A percentile compares a stretch with the other conserved stretches of the same genome.
Evolutionary conservation across 2,329 filamentous ascomycete genomes (phyloP).

Genomic region (Pseudogymnoascus destructans): DNA sequence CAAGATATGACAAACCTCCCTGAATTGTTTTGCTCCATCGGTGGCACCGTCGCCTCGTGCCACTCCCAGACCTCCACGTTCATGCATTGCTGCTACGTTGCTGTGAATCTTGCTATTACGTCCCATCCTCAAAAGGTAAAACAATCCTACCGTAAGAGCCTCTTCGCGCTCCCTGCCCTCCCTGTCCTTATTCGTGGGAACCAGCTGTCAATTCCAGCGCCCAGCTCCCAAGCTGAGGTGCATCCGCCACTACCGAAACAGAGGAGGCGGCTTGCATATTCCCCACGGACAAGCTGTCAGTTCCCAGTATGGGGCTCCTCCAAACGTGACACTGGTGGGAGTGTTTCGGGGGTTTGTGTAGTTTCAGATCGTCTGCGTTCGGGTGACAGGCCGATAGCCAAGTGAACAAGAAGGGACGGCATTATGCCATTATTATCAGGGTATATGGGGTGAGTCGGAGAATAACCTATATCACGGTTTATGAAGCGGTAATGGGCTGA

Average conservation of each 20-base stretch:
- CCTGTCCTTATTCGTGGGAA: not conserved
- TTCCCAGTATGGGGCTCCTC: not conserved
- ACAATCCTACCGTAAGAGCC: slow-evolving; percentile 5
- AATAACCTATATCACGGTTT: not conserved
- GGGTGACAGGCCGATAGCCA: not conserved
- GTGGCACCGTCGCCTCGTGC: not conserved
- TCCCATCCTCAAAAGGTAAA: not conserved
- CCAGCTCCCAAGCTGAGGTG: not conserved
- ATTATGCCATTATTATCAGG: not conserved
- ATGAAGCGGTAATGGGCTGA: not conserved
- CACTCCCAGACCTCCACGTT: not conserved
- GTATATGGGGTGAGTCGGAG: not conserved
- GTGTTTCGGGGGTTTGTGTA: slow-evolving; percentile 2
- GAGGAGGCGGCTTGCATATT: not conserved
- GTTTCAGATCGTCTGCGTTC: slow-evolving; percentile 1
- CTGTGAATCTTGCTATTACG: not conserved
- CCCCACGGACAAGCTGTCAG: not conserved
- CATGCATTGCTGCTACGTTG: slow-evolving; percentile 1
- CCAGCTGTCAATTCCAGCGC: not conserved
- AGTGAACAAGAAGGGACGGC: not conserved
- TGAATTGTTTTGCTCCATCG: not conserved
- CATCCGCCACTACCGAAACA: not conserved
- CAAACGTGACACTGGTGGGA: not conserved
- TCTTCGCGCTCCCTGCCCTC: not conserved
- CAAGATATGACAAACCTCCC: not conserved